phyloP scores from a whole-genome alignment of 495 filamentous ascomycete species.

The Penicillium parvum region DNA sequence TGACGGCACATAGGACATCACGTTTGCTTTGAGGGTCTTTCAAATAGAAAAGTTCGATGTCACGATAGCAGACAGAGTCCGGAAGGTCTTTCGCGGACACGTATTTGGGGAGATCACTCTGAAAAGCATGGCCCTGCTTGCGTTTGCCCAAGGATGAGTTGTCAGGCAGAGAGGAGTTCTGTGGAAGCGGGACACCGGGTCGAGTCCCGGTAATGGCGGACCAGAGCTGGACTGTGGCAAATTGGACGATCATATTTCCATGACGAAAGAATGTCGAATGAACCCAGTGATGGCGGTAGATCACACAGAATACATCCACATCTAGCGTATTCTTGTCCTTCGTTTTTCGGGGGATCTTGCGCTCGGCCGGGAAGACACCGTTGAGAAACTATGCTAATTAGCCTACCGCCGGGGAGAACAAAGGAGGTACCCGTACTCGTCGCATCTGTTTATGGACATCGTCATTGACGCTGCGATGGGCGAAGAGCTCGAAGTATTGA shows the following conservation, averaged over 20 bases:
- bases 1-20: slow-evolving; percentile 25
- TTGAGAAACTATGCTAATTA: slow-evolving; percentile 14
- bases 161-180: slow-evolving; percentile 15
- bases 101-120: slow-evolving; percentile 28
- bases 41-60: slow-evolving; percentile 31
- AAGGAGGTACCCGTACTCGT: slow-evolving; percentile 12
- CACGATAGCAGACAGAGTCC: slow-evolving; percentile 24
- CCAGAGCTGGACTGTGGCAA: slow-evolving; percentile 26
- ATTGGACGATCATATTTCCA: slow-evolving; percentile 28
- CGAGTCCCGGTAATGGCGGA: slow-evolving; percentile 28
- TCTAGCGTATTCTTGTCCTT: slow-evolving; percentile 25
- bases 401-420: slow-evolving; percentile 1
- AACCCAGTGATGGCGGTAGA: slow-evolving; percentile 26
- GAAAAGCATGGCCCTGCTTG: slow-evolving; percentile 16
- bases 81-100: slow-evolving; percentile 15
- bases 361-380: slow-evolving; percentile 1
- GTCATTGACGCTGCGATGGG: too few species aligned
- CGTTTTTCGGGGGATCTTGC: slow-evolving; percentile 6
- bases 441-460: too few species aligned
- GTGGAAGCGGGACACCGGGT: slow-evolving; percentile 24
- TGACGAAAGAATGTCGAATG: slow-evolving; percentile 26
- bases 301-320: slow-evolving; percentile 21
- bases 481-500: not conserved
- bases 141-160: slow-evolving; percentile 14
- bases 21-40: slow-evolving; percentile 21